A percentile compares a stretch with the other conserved stretches of the same genome.
Conservation (phyloP, 345 rosid genomes). For the Tarenaya hassleriana region DNA sequence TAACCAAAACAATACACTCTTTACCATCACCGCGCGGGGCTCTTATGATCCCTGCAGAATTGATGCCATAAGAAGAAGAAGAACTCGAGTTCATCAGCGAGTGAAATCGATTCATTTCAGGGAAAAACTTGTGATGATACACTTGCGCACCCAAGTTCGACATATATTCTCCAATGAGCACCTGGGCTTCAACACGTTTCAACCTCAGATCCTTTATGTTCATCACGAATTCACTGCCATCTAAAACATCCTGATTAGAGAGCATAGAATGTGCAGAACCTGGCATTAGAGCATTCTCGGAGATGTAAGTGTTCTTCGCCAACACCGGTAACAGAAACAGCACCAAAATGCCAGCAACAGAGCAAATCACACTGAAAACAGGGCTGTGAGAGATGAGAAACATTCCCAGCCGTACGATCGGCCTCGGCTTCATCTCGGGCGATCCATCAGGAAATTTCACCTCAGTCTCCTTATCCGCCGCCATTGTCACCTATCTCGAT, state of each 20-base stretch:
- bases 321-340: conserved; percentile 71
- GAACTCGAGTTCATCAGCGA: conserved; percentile 49
- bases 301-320: conserved; percentile 90
- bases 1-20: conserved; percentile 85
- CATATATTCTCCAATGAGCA: conserved; percentile 54
- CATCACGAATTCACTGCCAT: conserved; percentile 59
- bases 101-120: conserved; percentile 50
- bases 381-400: conserved; percentile 73
- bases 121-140: conserved; percentile 66
- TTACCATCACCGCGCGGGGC: conserved; percentile 95
- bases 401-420: conserved; percentile 72
- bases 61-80: conserved; percentile 50
- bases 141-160: conserved; percentile 82
- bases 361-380: conserved; percentile 66
- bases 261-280: conserved; percentile 90
- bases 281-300: conserved; percentile 98
- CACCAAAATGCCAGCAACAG: conserved; percentile 63
- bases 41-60: conserved; percentile 65
- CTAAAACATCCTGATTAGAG: conserved; percentile 50
- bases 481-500: conserved; percentile 25
- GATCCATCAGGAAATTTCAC: conserved; percentile 20
- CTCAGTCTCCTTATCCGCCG: conserved; percentile 14
- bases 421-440: conserved; percentile 48
- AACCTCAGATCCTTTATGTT: conserved; percentile 40
- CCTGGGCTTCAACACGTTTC: conserved; percentile 50